phyloP scores from a whole-genome alignment of 345 rosid genomes.

The Populus alba region DNA sequence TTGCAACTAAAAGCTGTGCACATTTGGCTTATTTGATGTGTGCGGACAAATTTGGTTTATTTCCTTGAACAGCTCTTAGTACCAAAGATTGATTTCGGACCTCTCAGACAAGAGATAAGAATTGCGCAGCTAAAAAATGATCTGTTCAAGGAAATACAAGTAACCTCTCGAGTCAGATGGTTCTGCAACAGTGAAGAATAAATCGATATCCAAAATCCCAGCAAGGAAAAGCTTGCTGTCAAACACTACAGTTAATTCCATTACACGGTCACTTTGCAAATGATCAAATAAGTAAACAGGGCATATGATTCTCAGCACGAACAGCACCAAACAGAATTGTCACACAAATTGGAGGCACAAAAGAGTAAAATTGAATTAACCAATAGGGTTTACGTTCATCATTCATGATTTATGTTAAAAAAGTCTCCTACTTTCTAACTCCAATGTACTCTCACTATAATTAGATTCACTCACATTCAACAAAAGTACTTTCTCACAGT shows the following conservation, averaged over 20 bases:
- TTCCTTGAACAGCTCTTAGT: no score
- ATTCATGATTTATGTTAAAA: not conserved
- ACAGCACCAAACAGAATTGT: no score
- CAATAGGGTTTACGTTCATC: not conserved
- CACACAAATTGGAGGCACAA: no score
- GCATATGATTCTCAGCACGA: no score
- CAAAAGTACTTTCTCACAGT: not conserved
- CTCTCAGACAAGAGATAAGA: no score
- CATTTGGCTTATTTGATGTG: no score
- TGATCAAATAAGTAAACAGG: not conserved
- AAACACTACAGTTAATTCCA: not conserved
- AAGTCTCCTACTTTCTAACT: not conserved
- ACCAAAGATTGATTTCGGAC: no score
- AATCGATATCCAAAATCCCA: not conserved
- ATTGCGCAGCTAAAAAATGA: no score
- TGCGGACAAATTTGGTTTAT: no score
- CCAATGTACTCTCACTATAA: not conserved
- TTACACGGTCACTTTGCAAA: no score
- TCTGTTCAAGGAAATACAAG: not conserved
- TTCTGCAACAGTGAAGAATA: conserved; percentile 43
- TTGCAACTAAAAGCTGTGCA: no score
- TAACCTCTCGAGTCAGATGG: conserved; percentile 69
- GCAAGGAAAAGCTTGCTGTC: not conserved
- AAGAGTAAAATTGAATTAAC: not conserved
- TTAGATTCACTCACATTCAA: not conserved